Evolutionary conservation across 805 yeast genomes (phyloP).

Genomic region (Saccharomycopsis babjevae): DNA sequence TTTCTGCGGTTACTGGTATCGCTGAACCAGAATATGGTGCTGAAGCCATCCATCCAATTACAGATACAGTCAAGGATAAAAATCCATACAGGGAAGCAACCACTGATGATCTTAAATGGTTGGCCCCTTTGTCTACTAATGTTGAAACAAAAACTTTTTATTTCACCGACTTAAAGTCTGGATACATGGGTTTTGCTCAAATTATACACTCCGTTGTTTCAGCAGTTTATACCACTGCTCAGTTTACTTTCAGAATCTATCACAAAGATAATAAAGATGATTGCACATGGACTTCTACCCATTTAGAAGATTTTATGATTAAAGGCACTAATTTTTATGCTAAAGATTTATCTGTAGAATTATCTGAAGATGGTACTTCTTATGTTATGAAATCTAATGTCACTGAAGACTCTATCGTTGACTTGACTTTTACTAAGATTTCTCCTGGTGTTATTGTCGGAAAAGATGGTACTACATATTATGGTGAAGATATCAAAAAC

Average conservation of each 20-base stretch:
- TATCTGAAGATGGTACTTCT: slow-evolving; percentile 41
- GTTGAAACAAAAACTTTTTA: slow-evolving; percentile 95
- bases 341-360: slow-evolving; percentile 52
- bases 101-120: slow-evolving; percentile 67
- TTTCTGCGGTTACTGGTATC: slow-evolving; percentile 92
- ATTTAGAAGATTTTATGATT: slow-evolving; percentile 64
- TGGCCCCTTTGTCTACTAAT: slow-evolving; percentile 66
- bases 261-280: slow-evolving; percentile 41
- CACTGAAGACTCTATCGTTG: slow-evolving; percentile 58
- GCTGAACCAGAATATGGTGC: slow-evolving; percentile 97
- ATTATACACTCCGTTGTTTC: slow-evolving; percentile 91
- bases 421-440: slow-evolving; percentile 48
- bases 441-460: slow-evolving; percentile 87
- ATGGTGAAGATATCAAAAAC: slow-evolving; percentile 70
- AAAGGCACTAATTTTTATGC: slow-evolving; percentile 77
- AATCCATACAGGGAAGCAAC: slow-evolving; percentile 52
- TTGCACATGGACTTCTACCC: slow-evolving; percentile 84
- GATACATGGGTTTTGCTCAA: slow-evolving; percentile 81
- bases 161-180: slow-evolving; percentile 52
- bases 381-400: slow-evolving; percentile 57
- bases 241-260: slow-evolving; percentile 80
- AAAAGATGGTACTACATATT: slow-evolving; percentile 71
- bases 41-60: slow-evolving; percentile 82
- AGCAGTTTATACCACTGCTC: slow-evolving; percentile 70
- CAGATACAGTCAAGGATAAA: slow-evolving; percentile 43